Evolutionary conservation across 495 filamentous ascomycete species (phyloP).

Genomic region (Parathielavia appendiculata): DNA sequence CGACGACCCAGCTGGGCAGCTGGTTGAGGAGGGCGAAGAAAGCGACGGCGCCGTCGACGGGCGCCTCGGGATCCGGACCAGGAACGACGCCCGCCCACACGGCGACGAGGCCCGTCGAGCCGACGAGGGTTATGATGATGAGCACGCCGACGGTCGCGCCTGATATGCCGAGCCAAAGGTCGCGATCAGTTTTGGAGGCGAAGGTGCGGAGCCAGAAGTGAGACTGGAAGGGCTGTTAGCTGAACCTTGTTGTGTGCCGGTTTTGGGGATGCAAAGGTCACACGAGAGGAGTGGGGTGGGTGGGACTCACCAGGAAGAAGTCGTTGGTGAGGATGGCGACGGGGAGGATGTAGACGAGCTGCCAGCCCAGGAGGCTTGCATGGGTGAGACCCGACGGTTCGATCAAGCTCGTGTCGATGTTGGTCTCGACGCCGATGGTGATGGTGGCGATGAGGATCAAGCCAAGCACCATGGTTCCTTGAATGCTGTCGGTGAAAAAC

Average conservation of each 20-base stretch:
- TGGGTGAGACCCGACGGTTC: slow-evolving; percentile 56
- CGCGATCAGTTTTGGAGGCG: slow-evolving; percentile 67
- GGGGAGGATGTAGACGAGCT: slow-evolving; percentile 70
- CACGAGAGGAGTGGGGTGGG: too few relatives aligned
- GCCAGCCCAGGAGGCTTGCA: slow-evolving; percentile 63
- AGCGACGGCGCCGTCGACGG: slow-evolving; percentile 55
- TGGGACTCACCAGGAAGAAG: slow-evolving; percentile 55
- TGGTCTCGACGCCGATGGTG: slow-evolving; percentile 62
- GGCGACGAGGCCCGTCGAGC: slow-evolving; percentile 63
- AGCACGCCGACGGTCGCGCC: slow-evolving; percentile 57
- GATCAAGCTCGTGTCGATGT: slow-evolving; percentile 62
- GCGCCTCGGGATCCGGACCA: slow-evolving; percentile 41
- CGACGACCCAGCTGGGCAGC: slow-evolving; percentile 68
- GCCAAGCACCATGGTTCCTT: slow-evolving; percentile 65
- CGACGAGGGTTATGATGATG: slow-evolving; percentile 60
- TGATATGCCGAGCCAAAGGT: slow-evolving; percentile 64
- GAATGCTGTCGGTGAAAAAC: slow-evolving; percentile 72
- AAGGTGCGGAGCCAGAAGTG: slow-evolving; percentile 80
- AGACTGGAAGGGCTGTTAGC: slow-evolving; percentile 33
- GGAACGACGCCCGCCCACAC: slow-evolving; percentile 65
- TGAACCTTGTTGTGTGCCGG: neutral
- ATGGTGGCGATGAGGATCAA: slow-evolving; percentile 66
- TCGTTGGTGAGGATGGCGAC: slow-evolving; percentile 71
- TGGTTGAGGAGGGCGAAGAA: slow-evolving; percentile 68
- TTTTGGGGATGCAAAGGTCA: neutral